Evolutionary conservation across 2,329 filamentous ascomycete species (phyloP), one percentile per base, ranked within the genome.

Genomic region (Paecilomyces dactylethromorphus): DNA sequence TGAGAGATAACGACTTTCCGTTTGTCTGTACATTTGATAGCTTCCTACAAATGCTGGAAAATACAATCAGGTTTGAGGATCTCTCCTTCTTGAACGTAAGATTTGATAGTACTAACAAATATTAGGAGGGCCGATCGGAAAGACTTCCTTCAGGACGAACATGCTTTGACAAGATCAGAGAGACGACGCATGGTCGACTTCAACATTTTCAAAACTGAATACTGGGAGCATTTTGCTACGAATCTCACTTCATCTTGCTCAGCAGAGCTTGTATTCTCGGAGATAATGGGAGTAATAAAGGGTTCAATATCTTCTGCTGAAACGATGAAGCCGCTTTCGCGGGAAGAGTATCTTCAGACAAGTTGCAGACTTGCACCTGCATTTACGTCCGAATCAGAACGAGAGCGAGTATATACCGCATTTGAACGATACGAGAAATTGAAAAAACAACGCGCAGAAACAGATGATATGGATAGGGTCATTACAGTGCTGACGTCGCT

Each of bases 271-370:
- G 63, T 66, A 2, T 71, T 70, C 53, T 62, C 67, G 1, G 70
- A 72, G 24, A 72, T 72, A 5, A 70, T 72, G 63, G 68, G 68
- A 22, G 63, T 70, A 1, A 67, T 71, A 8, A 70, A 71, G 53
- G 69, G 68, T 11, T 70, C 65, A 1, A 56, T 55, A 18, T 59
- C 56, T 1, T 63, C 55, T 3, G 59, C 59, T 3, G 59, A 62
- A 31, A 56, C 56, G 11, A 55, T 72, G n/a, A 32, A 26, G 24
- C 54, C 67, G 1, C 56, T 72, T 1, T 31, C 50, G 0, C 60
- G 61, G 12, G 54, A 60, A 1, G 64, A 68, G n/a, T 71, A 70
- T 45, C 49, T 68, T 6, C 32, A 49, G 5, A 63, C 52, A 53
- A 64, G 63, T 22, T 58, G 54, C 21, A 63, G 66, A 13, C 32